Conservation (phyloP, 345 rosid genomes). For the Raphanus sativus region DNA sequence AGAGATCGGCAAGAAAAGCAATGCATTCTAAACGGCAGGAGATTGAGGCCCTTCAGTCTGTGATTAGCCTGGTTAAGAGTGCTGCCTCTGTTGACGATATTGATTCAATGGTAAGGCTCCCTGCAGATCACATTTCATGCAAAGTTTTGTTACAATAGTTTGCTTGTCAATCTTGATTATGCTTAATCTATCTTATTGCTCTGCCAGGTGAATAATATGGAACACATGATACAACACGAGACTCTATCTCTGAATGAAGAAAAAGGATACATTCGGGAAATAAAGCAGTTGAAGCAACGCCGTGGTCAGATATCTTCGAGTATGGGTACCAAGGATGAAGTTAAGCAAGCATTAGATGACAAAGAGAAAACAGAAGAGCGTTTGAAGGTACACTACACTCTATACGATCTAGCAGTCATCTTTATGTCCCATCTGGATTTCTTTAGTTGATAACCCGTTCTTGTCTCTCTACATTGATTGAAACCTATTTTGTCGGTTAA, state of each 20-base stretch:
- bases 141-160: not conserved
- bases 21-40: slow-evolving; percentile 63
- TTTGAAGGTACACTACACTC: slow-evolving; percentile 57
- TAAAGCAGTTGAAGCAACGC: slow-evolving; percentile 59
- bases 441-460: slow-evolving; percentile 8
- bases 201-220: slow-evolving; percentile 63
- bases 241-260: slow-evolving; percentile 74
- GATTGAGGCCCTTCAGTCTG: slow-evolving; percentile 60
- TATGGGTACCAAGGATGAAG: slow-evolving; percentile 61
- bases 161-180: slow-evolving; percentile 13
- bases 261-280: slow-evolving; percentile 65
- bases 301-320: slow-evolving; percentile 58
- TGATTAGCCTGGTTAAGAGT: slow-evolving; percentile 51
- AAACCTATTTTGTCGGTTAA: slow-evolving; percentile 11
- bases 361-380: slow-evolving; percentile 66
- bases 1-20: slow-evolving; percentile 56
- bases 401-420: not conserved
- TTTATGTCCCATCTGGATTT: slow-evolving; percentile 11
- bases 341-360: slow-evolving; percentile 58
- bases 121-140: slow-evolving; percentile 11
- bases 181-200: slow-evolving; percentile 22
- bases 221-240: slow-evolving; percentile 70
- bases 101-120: slow-evolving; percentile 52
- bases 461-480: slow-evolving; percentile 1
- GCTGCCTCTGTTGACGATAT: slow-evolving; percentile 60